Base-by-base conservation (phyloP, 2,329 filamentous ascomycete species). In the Xylaria multiplex region DNA sequence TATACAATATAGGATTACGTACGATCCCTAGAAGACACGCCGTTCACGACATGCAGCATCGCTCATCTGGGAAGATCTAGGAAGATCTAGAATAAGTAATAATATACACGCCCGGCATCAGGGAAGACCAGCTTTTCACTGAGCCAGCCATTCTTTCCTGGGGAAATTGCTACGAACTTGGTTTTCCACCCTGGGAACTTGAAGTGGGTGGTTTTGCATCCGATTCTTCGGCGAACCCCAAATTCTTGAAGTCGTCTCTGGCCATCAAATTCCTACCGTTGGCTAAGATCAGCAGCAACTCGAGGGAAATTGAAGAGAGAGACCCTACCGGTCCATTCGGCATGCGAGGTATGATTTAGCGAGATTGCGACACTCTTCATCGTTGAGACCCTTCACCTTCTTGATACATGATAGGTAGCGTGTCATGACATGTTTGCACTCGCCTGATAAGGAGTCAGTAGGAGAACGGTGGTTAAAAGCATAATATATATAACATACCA, bases 261-360 rank as follows among this genome's bases (percentile, higher is more conserved):
- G 94, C 94, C 96, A 99, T 99, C 37, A 99, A 83, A 76, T 98
- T 97, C 72, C 93, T 93, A 45, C 16, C 35, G 40, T 55, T 32
- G 32, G 14, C 14, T 22, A 24, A 32, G 16, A 37, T 64, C 35
- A 62, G 58, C 30, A 65, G 50, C n/a, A 6, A 42, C 35, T 19
- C 42, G 6, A 9, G 4, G 13, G 45, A 48, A 7, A 52, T 43
- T 22, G 35, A 35, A 45, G 50, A 22, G 16, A 60, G 9, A 37
- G 9, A 11, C 19, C 90, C 77, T 83, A 97, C 93, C 90, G 88
- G 73, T 98, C 95, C 96, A 99, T 99, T 55, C 96, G 89, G 79
- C 96, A 99, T 56, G 88, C 83, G 60, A 99, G 83, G 79, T 99
- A 99, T 35, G 88, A 86, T 81, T 97, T 98, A 66, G 94, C 94